Evolutionary conservation across 225 moss, liverwort and hornwort species (phyloP).

Genomic region (Ulota crispa): DNA sequence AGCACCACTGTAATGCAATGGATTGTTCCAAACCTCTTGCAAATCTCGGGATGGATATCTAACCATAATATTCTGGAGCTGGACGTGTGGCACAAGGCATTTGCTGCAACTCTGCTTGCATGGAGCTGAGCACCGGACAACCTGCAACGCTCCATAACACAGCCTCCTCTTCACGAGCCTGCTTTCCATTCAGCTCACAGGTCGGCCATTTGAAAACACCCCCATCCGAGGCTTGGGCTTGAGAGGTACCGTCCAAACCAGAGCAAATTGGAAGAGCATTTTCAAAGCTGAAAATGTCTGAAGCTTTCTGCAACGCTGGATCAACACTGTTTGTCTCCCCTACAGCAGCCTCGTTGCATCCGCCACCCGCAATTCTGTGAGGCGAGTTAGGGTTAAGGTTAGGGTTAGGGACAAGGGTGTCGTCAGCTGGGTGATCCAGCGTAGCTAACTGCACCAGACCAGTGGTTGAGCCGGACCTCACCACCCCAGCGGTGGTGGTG

Average conservation of each 20-base stretch:
- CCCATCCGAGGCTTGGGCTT: conserved; percentile 2
- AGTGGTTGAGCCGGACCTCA: conserved; percentile 28
- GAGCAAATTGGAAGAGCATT: neutral
- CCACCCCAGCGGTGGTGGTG: conserved; percentile 1
- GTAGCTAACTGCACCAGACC: conserved; percentile 41
- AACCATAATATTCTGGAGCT: conserved; percentile 38
- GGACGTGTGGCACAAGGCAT: neutral
- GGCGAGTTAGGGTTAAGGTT: conserved; percentile 14
- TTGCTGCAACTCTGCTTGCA: conserved; percentile 21
- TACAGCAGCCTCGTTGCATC: neutral
- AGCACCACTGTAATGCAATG: conserved; percentile 26
- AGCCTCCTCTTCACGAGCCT: conserved; percentile 4
- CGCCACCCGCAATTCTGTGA: conserved; percentile 18
- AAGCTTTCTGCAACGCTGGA: conserved; percentile 12
- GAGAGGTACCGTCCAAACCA: neutral
- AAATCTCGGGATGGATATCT: conserved; percentile 33
- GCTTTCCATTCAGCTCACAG: neutral
- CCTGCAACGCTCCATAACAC: conserved; percentile 1
- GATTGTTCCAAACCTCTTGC: conserved; percentile 31
- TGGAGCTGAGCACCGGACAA: conserved; percentile 1
- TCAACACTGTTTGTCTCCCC: neutral
- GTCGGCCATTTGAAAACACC: neutral
- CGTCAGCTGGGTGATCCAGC: conserved; percentile 8
- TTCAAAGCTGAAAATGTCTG: neutral
- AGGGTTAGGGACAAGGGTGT: neutral